These are phyloP conservation scores for Neurospora sp. DNA, from an alignment of 495 filamentous ascomycete species.

Conservation along the genomic window DNA sequence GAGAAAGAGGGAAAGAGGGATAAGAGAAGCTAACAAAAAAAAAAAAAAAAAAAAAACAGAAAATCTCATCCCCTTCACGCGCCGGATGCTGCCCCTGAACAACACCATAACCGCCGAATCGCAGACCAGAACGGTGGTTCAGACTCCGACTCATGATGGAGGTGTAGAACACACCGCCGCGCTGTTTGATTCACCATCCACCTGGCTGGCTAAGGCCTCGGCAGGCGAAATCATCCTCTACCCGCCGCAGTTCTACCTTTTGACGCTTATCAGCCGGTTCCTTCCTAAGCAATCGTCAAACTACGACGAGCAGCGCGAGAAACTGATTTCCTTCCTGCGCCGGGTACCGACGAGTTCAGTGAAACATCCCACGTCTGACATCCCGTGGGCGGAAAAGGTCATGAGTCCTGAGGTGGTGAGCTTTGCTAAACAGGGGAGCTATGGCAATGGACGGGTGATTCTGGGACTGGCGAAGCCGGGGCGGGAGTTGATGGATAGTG, in stretches of 20 bases:
- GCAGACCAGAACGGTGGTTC: conserved; percentile 30
- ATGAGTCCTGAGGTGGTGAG: conserved; percentile 56
- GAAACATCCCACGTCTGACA: conserved; percentile 27
- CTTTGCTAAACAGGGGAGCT: conserved; percentile 33
- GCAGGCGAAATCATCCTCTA: conserved; percentile 69
- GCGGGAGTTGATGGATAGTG: conserved; percentile 52
- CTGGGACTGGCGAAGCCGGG: conserved; percentile 64
- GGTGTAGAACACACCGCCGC: conserved; percentile 79
- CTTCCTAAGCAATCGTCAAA: conserved; percentile 25
- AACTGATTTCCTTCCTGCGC: conserved; percentile 49
- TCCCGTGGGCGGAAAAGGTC: conserved; percentile 67
- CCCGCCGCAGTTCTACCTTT: conserved; percentile 80
- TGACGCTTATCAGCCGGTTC: conserved; percentile 55
- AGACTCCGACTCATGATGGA: conserved; percentile 67
- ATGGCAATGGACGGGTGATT: conserved; percentile 37
- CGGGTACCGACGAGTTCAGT: conserved; percentile 19
- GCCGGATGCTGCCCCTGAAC: conserved; percentile 76
- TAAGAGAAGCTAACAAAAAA: conserved; percentile 15
- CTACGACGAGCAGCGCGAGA: conserved; percentile 44
- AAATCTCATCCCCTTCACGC: conserved; percentile 70
- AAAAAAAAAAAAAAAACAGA: too few species aligned
- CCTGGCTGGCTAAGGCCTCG: conserved; percentile 57
- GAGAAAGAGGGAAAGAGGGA: neutral
- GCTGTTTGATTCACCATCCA: conserved; percentile 55
- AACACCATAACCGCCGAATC: neutral